These are phyloP conservation scores for Naganishia sp. DNA, from an alignment of 1,284 basidiomycete species.

Conservation along the genomic window DNA sequence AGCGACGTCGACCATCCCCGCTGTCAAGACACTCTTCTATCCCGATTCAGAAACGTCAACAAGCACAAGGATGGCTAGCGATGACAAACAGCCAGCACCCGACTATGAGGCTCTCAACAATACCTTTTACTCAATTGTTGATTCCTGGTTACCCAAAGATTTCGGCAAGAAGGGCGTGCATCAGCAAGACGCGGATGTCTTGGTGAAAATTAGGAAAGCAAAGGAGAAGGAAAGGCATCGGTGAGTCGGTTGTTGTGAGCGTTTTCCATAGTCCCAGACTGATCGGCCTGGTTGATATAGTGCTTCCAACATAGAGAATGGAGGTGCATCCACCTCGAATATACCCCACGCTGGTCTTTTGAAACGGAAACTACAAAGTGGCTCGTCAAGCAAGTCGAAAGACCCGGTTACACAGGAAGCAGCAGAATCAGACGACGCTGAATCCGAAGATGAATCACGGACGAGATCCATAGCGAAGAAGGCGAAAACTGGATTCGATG, in stretches of 20 bases:
- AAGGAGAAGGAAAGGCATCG: conserved; percentile 24
- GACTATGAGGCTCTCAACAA: conserved; percentile 29
- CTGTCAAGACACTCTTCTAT: neutral
- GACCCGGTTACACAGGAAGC: neutral
- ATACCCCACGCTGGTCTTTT: conserved; percentile 17
- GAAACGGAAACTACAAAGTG: conserved; percentile 15
- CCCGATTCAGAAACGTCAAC: neutral
- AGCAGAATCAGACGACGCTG: neutral
- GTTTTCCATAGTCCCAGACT: no score
- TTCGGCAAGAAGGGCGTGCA: conserved; percentile 17
- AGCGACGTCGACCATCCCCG: neutral
- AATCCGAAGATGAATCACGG: conserved; percentile 16
- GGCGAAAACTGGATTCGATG: conserved; percentile 15
- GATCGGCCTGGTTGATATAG: neutral
- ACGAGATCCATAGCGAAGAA: conserved; percentile 19
- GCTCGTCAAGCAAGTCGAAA: neutral
- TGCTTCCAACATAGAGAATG: conserved; percentile 2
- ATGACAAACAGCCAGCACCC: neutral
- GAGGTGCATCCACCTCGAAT: conserved; percentile 3
- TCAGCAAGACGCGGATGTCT: conserved; percentile 17
- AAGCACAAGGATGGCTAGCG: no score
- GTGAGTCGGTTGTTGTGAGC: neutral
- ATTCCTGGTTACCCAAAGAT: conserved; percentile 21
- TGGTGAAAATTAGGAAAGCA: conserved; percentile 18
- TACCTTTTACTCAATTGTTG: conserved; percentile 24